phyloP scores from a whole-genome alignment of 805 yeast genomes.

The Clavispora vitiphila region DNA sequence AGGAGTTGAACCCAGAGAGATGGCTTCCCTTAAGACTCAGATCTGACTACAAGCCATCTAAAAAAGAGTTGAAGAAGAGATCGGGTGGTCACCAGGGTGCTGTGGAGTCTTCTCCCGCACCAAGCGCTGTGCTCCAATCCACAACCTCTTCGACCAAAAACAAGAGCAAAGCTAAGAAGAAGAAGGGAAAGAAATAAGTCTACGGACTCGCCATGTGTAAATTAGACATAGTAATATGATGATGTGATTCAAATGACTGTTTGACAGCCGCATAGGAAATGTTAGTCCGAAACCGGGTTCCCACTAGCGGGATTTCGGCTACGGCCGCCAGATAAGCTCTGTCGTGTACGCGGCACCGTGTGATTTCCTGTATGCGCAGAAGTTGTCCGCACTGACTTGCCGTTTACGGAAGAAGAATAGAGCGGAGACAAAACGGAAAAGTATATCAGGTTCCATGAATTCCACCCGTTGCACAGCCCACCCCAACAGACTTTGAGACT shows the following conservation, averaged over 20 bases:
- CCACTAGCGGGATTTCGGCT: background rate
- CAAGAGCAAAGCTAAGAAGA: constrained; percentile 19
- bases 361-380: background rate
- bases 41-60: constrained; percentile 71
- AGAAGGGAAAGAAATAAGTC: constrained; percentile 15
- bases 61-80: constrained; percentile 14
- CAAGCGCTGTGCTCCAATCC: constrained; percentile 22
- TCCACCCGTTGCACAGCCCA: background rate
- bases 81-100: constrained; percentile 17
- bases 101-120: constrained; percentile 15
- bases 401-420: background rate
- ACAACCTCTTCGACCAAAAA: constrained; percentile 9
- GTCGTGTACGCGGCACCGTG: background rate
- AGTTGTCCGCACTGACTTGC: background rate
- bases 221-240: background rate
- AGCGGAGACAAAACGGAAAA: background rate
- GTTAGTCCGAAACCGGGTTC: background rate
- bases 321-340: background rate
- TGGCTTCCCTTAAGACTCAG: constrained; percentile 91
- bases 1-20: constrained; percentile 56
- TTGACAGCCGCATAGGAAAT: background rate
- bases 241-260: background rate
- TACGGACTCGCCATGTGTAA: background rate
- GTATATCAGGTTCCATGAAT: background rate
- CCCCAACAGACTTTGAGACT: background rate